Evolutionary conservation across 108 stramenopile genomes (phyloP), one percentile per base, ranked within the genome.

Genomic region (Conticribra guillardii): DNA sequence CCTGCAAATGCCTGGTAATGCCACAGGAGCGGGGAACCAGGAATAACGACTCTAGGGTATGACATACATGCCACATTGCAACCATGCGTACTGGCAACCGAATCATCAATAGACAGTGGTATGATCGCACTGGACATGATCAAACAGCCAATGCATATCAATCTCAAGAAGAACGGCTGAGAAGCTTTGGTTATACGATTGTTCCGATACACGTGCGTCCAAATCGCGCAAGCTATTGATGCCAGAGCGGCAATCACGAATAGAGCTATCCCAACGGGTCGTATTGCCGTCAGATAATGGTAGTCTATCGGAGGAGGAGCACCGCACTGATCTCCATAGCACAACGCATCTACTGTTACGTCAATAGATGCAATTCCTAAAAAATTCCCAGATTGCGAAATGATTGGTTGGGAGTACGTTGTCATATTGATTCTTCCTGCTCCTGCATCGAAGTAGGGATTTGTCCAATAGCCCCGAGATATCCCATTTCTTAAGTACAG

Each of bases 111-210:
- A 3, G 51, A 44, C 30, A 80, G 55, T 18, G 83, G 75, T 28
- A 84, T 63, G 27, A 81, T 68, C 7, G 71, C 47, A 22, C 69
- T 54, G 27, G 64, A 47, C 49, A 84, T 64, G 27, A 84, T 22
- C 18, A 81, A 58, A 34, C 64, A 62, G 0, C 79, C 83, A n/a
- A 56, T 48, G 34, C n/a, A 73, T 22, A 73, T 64, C 51, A 66
- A 49, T 15, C 29, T 31, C 7, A 58, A 70, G 60, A 84, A 84
- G 47, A 76, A 53, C 5, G 83, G 83, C 45, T 84, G 83, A 4
- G 63, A 63, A 3, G 72, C 74, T 18, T 53, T 69, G 9, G 82
- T 75, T 16, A 82, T 66, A 14, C 71, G 69, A 29, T 47, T 32
- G 1, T 79, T 73, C 7, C 73, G 65, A 45, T 73, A 22, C 11